Base-by-base conservation (phyloP, 805 yeast genomes). In the Lipomyces kockii region DNA sequence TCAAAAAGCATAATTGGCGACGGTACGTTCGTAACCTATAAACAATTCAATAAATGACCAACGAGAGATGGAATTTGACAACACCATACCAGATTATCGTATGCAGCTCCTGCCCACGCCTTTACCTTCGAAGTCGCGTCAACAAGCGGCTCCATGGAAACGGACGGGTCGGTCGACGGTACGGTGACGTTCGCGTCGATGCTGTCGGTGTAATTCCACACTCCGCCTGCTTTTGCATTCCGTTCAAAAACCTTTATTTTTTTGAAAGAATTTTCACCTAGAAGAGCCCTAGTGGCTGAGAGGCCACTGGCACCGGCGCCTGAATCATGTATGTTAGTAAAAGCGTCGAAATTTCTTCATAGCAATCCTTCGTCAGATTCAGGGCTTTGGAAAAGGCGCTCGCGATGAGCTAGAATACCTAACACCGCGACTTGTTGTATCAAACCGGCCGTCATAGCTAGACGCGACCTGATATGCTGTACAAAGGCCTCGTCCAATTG, bases 1-100 rank as follows among this genome's bases (percentile, higher is more conserved):
- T 83, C 82, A 72, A 83, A 91, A 62, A 86, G 87, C 97, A 92
- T 91, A 60, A 90, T 75, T 37, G 81, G 80, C 57, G 82, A 82
- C 39, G 87, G 86, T 32, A 90, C 84, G 74, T 91, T 91, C 6
- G 96, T 89, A 75, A 88, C 53, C 71, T 68, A 27, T 9, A 3
- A 14, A 52, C 17, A 4, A 11, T 17, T 25, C 8, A 32, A 8
- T 2, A 25, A 34, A n/a, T 34, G 43, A 57, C n/a, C 52, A n/a
- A 14, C 62, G 32, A 9, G 20, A 11, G 49, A 43, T n/a, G 2
- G 11, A 25, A 17, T 25, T 43, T 17, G 6, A 3, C 39, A n/a
- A 37, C 22, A 27, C 37, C 69, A 29, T 57, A 68, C 92, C 66
- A 91, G 78, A 54, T 80, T 76, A 60, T 86, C 84, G 76, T 91